phyloP scores from a whole-genome alignment of 2,329 filamentous ascomycete genomes.

The Venturia oleaginea region DNA sequence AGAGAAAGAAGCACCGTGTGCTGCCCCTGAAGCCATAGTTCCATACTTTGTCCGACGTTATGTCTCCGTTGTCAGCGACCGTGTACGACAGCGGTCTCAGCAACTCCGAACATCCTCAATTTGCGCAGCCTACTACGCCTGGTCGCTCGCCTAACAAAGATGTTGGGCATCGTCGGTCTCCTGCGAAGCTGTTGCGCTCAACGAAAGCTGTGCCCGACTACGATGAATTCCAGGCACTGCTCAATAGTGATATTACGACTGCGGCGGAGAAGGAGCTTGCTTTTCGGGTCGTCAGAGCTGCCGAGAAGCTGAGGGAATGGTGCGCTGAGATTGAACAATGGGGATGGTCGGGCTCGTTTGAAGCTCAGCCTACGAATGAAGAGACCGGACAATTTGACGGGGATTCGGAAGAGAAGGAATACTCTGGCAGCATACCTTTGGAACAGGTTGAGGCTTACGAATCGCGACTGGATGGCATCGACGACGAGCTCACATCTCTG shows the following conservation, averaged over 20 bases:
- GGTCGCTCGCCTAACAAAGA: constrained; percentile 7
- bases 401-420: constrained; percentile 33
- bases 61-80: background rate
- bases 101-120: constrained; percentile 6
- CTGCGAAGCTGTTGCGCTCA: constrained; percentile 1
- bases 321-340: constrained; percentile 59
- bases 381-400: constrained; percentile 18
- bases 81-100: constrained; percentile 3
- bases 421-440: constrained; percentile 63
- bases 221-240: constrained; percentile 31
- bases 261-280: constrained; percentile 62
- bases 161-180: background rate
- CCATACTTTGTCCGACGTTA: background rate
- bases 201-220: background rate
- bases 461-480: constrained; percentile 64
- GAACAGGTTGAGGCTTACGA: constrained; percentile 60
- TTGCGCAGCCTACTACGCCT: constrained; percentile 6
- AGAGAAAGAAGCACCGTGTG: background rate
- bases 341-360: constrained; percentile 47
- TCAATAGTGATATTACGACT: constrained; percentile 55
- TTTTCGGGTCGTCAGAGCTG: constrained; percentile 58
- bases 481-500: constrained; percentile 56
- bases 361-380: constrained; percentile 21
- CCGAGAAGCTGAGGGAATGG: constrained; percentile 65
- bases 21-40: background rate